Conservation (phyloP, 2,329 filamentous ascomycete species). For the Sclerotinia borealis region DNA sequence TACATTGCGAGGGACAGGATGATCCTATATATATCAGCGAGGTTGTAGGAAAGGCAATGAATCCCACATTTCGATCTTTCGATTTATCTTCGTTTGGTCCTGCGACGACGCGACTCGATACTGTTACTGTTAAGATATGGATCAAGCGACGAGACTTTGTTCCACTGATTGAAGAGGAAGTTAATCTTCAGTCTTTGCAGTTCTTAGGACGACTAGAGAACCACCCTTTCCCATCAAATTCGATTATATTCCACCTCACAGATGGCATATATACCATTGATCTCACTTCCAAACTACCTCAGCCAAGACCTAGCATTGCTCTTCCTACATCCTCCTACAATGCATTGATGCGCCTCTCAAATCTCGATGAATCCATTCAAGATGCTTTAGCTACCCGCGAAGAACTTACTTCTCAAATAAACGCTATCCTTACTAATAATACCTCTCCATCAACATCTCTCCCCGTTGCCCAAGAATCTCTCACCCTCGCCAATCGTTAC, state of each 20-base stretch:
- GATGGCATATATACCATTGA: slow-evolving; percentile 85
- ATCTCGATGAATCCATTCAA: slow-evolving; percentile 83
- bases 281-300: slow-evolving; percentile 41
- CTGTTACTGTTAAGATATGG: slow-evolving; percentile 69
- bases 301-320: slow-evolving; percentile 45
- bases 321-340: slow-evolving; percentile 75
- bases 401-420: slow-evolving; percentile 72
- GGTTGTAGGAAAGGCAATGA: slow-evolving; percentile 71
- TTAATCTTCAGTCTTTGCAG: slow-evolving; percentile 68
- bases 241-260: slow-evolving; percentile 74
- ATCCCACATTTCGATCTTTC: slow-evolving; percentile 84
- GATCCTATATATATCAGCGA: slow-evolving; percentile 91
- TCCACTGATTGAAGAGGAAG: slow-evolving; percentile 62
- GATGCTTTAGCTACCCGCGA: slow-evolving; percentile 77
- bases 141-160: slow-evolving; percentile 51
- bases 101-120: slow-evolving; percentile 57
- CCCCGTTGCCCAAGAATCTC: slow-evolving; percentile 45
- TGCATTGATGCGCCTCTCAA: slow-evolving; percentile 79
- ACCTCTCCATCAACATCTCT: slow-evolving; percentile 38
- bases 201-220: slow-evolving; percentile 69
- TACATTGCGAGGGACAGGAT: slow-evolving; percentile 60
- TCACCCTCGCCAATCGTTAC: slow-evolving; percentile 44
- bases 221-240: slow-evolving; percentile 72
- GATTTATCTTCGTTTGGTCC: slow-evolving; percentile 62
- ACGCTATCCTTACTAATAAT: slow-evolving; percentile 42